phyloP scores from a whole-genome alignment of 768 basidiomycete species.

The Chiua virens region DNA sequence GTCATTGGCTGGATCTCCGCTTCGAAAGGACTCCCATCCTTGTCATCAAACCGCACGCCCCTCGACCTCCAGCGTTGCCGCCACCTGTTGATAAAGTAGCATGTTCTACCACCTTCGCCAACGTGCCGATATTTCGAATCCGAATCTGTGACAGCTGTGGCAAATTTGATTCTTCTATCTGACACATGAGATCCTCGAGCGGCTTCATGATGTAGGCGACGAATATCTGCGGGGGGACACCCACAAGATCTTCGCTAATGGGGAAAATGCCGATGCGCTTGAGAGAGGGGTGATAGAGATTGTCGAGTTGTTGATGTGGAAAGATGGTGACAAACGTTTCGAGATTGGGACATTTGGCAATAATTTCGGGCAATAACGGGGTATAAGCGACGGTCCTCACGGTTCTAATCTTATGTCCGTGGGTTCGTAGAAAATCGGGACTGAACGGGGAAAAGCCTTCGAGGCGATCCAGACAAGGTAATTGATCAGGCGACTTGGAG shows the following conservation, averaged over 20 bases:
- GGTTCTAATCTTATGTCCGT: slow-evolving; percentile 42
- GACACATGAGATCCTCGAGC: slow-evolving; percentile 38
- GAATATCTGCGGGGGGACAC: slow-evolving; percentile 39
- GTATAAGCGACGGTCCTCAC: slow-evolving; percentile 39
- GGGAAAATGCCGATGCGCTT: slow-evolving; percentile 46
- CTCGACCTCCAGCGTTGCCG: slow-evolving; percentile 25
- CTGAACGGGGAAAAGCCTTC: slow-evolving; percentile 45
- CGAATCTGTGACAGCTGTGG: slow-evolving; percentile 38
- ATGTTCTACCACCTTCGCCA: slow-evolving; percentile 33
- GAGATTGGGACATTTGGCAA: slow-evolving; percentile 42
- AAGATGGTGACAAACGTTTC: slow-evolving; percentile 41
- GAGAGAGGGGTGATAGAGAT: slow-evolving; percentile 38
- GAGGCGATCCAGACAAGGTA: slow-evolving; percentile 42
- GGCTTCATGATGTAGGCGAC: slow-evolving; percentile 41
- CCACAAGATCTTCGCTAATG: slow-evolving; percentile 36
- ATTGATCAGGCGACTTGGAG: slow-evolving; percentile 31
- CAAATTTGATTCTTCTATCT: slow-evolving; percentile 36
- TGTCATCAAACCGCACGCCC: slow-evolving; percentile 34
- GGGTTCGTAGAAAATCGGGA: slow-evolving; percentile 38
- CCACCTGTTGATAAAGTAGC: slow-evolving; percentile 30
- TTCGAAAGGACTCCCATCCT: slow-evolving; percentile 26
- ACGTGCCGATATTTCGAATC: slow-evolving; percentile 41
- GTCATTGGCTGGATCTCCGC: neutral
- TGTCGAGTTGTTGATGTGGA: slow-evolving; percentile 34
- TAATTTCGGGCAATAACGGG: slow-evolving; percentile 36